Base-by-base conservation (phyloP, 441 rosid species). In the Pelargonium exstipulatum region DNA sequence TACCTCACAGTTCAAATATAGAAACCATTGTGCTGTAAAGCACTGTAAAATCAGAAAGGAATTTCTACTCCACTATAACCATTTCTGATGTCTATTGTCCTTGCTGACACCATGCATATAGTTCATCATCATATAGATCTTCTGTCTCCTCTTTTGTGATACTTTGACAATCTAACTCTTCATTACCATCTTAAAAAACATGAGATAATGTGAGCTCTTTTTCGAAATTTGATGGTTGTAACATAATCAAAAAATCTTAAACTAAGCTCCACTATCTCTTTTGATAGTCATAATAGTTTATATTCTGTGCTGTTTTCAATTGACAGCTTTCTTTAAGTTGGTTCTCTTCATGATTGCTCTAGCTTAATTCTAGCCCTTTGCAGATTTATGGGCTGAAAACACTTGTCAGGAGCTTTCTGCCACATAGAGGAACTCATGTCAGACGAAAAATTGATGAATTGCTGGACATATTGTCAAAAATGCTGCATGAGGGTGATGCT, bases 301-400 rank as follows among this genome's bases (percentile, higher is more conserved):
- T 53, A 1, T 57, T 18, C 10, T 57, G 62, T 16, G 17, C 16
- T 57, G 62, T 57, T 57, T 9, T 16, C 24, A 45, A 9, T 5
- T 45, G 49, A 45, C n/a, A 16, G 18, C 18, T 55, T 9, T 20
- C 66, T 4, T 29, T 26, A 20, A 32, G 16, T 18, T 16, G 43
- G 4, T 62, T 20, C 45, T 70, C 40, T 69, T 46, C 18, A 14
- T 71, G 67, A 32, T 65, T 64, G 35, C 65, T 24, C 55, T 66
- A 4, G 13, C 64, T 67, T 35, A 42, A 72, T 58, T 22, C 62
- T 69, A 65, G 35, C 71, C 70, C 68, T 74, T 71, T 77, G 83
- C 92, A 95, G 98, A 85, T 89, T 76, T 90, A 85, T 85, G 97
- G 90, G 71, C 87, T 95, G 68, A 95, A 90, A 82, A 78, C 89